A percentile compares a stretch with the other conserved stretches of the same genome.
phyloP scores from a whole-genome alignment of 495 filamentous ascomycete species.

The Neurospora pannonica region DNA sequence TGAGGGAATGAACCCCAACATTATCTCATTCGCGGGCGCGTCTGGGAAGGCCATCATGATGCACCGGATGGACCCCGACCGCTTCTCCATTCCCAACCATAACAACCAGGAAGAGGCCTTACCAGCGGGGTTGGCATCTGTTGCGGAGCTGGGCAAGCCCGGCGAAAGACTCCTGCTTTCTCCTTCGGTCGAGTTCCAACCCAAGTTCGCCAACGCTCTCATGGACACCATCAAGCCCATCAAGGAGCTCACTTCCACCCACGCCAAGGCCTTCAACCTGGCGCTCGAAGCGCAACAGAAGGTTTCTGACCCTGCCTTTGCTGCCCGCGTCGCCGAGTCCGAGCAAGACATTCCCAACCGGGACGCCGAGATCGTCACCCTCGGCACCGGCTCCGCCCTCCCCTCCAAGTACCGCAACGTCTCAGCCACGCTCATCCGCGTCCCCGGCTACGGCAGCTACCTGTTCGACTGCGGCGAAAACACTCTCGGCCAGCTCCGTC shows the following conservation, averaged over 20 bases:
- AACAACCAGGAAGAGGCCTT: constrained; percentile 30
- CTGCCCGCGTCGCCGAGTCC: constrained; percentile 25
- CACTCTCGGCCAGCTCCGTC: constrained; percentile 82
- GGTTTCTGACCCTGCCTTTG: constrained; percentile 30
- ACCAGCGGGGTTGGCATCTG: constrained; percentile 2
- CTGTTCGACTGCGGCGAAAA: constrained; percentile 89
- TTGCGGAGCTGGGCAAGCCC: constrained; percentile 15
- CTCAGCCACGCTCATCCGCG: constrained; percentile 72
- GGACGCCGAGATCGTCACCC: constrained; percentile 71
- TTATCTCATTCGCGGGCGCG: constrained; percentile 54
- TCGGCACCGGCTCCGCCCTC: constrained; percentile 82
- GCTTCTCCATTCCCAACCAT: constrained; percentile 57
- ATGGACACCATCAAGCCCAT: constrained; percentile 44
- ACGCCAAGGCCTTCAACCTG: constrained; percentile 39
- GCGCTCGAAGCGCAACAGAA: constrained; percentile 37
- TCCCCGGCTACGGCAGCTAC: constrained; percentile 76
- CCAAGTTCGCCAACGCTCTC: constrained; percentile 35
- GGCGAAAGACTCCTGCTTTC: constrained; percentile 52
- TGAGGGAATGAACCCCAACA: constrained; percentile 60
- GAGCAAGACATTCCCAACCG: constrained; percentile 52
- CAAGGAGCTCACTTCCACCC: constrained; percentile 21
- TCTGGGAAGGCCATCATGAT: constrained; percentile 55
- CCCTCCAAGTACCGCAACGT: constrained; percentile 96
- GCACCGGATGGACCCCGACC: constrained; percentile 55
- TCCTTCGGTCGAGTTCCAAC: constrained; percentile 49